Percentiles rank a stretch among this genome's conserved stretches.
phyloP scores from a whole-genome alignment of 2,329 filamentous ascomycete genomes.

The Blumeriella jaapii region DNA sequence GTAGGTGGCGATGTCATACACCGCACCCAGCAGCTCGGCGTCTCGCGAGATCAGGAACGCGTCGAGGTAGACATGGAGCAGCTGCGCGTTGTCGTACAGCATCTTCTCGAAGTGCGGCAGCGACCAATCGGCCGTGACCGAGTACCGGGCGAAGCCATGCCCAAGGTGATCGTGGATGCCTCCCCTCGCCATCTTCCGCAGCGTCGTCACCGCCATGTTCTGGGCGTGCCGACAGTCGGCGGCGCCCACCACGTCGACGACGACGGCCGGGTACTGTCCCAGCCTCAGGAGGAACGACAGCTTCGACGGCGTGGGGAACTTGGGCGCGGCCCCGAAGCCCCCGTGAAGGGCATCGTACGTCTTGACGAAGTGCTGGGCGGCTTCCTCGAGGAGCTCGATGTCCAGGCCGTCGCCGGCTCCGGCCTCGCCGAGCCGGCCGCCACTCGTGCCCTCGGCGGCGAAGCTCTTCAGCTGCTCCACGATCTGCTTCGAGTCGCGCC shows the following conservation, averaged over 20 bases:
- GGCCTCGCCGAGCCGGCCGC: conserved; percentile 29
- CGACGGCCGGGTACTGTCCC: conserved; percentile 55
- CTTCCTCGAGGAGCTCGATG: conserved; percentile 83
- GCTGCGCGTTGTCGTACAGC: conserved; percentile 81
- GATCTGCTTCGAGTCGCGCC: conserved; percentile 74
- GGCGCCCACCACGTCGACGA: conserved; percentile 79
- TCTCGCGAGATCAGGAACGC: conserved; percentile 54
- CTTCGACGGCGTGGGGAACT: conserved; percentile 83
- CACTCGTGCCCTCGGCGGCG: conserved; percentile 72
- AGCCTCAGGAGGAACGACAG: conserved; percentile 72
- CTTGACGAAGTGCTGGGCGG: conserved; percentile 65
- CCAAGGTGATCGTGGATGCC: conserved; percentile 67
- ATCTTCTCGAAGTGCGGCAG: conserved; percentile 97
- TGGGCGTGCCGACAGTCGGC: conserved; percentile 63
- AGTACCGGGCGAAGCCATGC: conserved; percentile 73
- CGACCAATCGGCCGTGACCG: conserved; percentile 84
- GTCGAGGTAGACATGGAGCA: conserved; percentile 75
- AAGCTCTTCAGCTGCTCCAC: conserved; percentile 74
- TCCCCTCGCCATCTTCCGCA: conserved; percentile 65
- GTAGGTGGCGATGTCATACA: conserved; percentile 79
- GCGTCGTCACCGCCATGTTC: conserved; percentile 68
- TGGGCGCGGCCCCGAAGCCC: conserved; percentile 72
- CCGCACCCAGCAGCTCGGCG: conserved; percentile 63
- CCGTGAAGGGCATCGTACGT: conserved; percentile 72
- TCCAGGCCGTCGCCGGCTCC: conserved; percentile 63